Base-by-base conservation (phyloP, 1,284 basidiomycete genomes). In the Puccinia coronata region DNA sequence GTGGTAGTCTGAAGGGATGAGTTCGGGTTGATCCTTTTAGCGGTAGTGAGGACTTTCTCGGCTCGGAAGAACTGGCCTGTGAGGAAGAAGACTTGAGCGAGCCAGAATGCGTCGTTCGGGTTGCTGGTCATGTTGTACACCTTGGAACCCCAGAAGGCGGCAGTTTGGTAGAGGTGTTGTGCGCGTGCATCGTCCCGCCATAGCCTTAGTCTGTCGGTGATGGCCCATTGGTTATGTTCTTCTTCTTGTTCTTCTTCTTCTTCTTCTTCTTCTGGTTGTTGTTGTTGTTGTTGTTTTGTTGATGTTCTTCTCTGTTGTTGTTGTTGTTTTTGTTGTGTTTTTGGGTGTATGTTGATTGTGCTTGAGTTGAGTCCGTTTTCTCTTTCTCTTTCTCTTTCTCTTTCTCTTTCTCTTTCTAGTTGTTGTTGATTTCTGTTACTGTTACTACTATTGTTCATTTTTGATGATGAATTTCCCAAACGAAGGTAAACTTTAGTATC, bases 91-190 rank as follows among this genome's bases (percentile, higher is more conserved):
- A 93, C 94, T 86, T 99, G 96, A 0, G 97, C 96, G 23, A 99
- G 91, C 95, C 96, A 98, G 87, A 98, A 99, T 12, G 95, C 97
- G 87, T 99, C 97, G 86, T 96, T 96, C 43, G 93, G 91, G 93
- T 86, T 85, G 96, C 95, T 92, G 59, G 96, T 98, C 91, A 95
- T 94, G 80, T 91, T 92, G 51, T 98, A 88, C 63, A 98, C 91
- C 87, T 99, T 98, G 88, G 96, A 93, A 2, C 96, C 97, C 97
- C 97, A 99, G 86, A 98, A 98, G 12, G 93, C 92, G 18, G 97
- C 97, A 0, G 96, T 98, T 83, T 96, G 94, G 87, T 98, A 98
- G 41, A 99, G 88, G 88, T 99, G 96, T 86, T 98, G 96, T 90
- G 96, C 94, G 84, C 98, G 90, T 53, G 97, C 96, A 87, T 99